phyloP scores from a whole-genome alignment of 768 basidiomycete species.

The Chalciporus chontae region DNA sequence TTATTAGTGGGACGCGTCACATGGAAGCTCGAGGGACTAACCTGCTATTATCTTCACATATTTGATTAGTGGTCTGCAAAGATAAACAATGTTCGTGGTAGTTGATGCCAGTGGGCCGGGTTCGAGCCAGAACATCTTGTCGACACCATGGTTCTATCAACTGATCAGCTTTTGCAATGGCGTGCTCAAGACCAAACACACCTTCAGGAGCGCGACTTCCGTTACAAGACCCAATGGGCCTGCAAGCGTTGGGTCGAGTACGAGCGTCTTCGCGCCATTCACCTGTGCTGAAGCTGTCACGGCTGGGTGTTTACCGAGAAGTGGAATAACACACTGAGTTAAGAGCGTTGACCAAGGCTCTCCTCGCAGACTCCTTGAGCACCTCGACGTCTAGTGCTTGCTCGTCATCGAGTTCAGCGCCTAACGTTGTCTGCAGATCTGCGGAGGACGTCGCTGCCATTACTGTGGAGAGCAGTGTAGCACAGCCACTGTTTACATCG shows the following conservation, averaged over 20 bases:
- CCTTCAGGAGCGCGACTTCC: constrained; percentile 91
- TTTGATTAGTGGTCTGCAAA: constrained; percentile 84
- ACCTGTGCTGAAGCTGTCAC: constrained; percentile 47
- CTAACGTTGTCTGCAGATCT: constrained; percentile 35
- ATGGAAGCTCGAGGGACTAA: constrained; percentile 32
- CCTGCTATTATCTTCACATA: constrained; percentile 90
- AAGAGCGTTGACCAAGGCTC: constrained; percentile 77
- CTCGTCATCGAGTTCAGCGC: constrained; percentile 34
- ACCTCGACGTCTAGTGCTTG: constrained; percentile 53
- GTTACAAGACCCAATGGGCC: constrained; percentile 95
- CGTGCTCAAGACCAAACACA: constrained; percentile 26
- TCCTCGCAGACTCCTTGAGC: constrained; percentile 75
- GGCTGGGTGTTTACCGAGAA: neutral
- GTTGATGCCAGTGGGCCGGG: constrained; percentile 76
- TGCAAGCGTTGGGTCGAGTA: constrained; percentile 83
- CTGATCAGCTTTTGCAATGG: constrained; percentile 8
- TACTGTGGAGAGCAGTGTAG: constrained; percentile 3
- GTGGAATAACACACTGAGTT: constrained; percentile 57
- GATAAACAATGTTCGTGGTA: constrained; percentile 88
- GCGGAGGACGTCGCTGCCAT: constrained; percentile 33
- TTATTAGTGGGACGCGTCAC: constrained; percentile 19
- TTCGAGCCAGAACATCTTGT: constrained; percentile 99
- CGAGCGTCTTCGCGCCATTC: constrained; percentile 92
- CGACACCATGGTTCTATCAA: constrained; percentile 90
- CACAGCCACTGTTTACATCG: constrained; percentile 34